phyloP scores from a whole-genome alignment of 495 filamentous ascomycete genomes.

The Aspergillus leporis region DNA sequence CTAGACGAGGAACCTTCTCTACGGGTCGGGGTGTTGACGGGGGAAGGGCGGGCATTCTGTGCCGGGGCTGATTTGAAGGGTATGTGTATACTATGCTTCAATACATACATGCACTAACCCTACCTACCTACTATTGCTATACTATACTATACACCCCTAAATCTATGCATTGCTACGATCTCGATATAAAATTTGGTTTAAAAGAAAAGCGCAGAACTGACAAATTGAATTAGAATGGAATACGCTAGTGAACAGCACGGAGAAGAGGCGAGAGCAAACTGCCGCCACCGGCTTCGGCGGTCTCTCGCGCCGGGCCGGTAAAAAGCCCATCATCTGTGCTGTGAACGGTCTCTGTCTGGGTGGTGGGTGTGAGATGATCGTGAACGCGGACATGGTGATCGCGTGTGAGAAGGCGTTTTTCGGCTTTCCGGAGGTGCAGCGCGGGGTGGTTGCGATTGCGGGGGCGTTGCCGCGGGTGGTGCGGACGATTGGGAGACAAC shows the following conservation, averaged over 20 bases:
- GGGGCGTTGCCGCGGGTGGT: conserved; percentile 74
- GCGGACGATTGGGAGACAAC: conserved; percentile 63
- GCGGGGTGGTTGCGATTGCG: conserved; percentile 71
- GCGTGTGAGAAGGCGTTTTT: conserved; percentile 57
- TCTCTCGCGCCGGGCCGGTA: conserved; percentile 47
- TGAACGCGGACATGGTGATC: conserved; percentile 73
- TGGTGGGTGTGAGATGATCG: conserved; percentile 73
- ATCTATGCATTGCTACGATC: too few relatives aligned
- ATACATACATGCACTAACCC: not conserved
- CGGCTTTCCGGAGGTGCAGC: conserved; percentile 67
- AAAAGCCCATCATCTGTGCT: conserved; percentile 69
- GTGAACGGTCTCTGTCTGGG: conserved; percentile 73
- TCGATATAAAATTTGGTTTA: too few relatives aligned
- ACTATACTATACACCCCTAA: too few relatives aligned
- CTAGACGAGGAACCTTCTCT: conserved; percentile 55
- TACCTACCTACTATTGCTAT: too few relatives aligned
- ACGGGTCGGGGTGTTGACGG: conserved; percentile 57
- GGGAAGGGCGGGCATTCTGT: conserved; percentile 57
- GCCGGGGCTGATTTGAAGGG: conserved; percentile 61
- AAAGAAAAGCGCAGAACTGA: too few relatives aligned
- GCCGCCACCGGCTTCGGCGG: conserved; percentile 39
- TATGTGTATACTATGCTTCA: conserved; percentile 13
- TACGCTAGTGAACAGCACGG: conserved; percentile 15
- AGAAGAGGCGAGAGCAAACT: conserved; percentile 1
- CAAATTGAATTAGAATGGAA: conserved; percentile 41